A percentile compares a stretch with the other conserved stretches of the same genome.
Evolutionary conservation across 2,329 filamentous ascomycete genomes (phyloP).

Genomic region (Hypoxylon sp.): DNA sequence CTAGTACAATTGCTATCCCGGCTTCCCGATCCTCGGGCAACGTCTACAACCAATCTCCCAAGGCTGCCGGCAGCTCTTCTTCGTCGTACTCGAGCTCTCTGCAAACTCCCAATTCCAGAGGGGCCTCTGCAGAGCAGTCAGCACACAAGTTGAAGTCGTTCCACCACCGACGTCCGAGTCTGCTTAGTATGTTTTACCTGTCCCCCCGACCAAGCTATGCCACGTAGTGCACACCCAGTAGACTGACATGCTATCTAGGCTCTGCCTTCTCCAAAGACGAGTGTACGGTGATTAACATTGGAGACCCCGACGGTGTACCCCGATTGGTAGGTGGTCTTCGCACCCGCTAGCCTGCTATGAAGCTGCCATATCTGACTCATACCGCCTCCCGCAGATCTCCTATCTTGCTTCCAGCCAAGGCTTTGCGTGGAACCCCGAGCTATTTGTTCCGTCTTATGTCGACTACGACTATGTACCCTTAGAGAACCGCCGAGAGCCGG

Average conservation of each 20-base stretch:
- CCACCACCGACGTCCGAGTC: slow-evolving; percentile 66
- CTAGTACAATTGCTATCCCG: slow-evolving; percentile 72
- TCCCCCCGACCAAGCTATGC: not conserved
- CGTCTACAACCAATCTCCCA: slow-evolving; percentile 51
- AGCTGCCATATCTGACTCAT: slow-evolving; percentile 36
- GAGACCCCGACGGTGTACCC: slow-evolving; percentile 74
- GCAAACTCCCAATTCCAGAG: slow-evolving; percentile 53
- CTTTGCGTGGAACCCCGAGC: slow-evolving; percentile 86
- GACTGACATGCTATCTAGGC: slow-evolving; percentile 56
- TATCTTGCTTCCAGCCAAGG: slow-evolving; percentile 82
- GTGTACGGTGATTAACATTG: slow-evolving; percentile 82
- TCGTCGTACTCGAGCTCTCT: slow-evolving; percentile 66
- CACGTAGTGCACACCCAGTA: not conserved
- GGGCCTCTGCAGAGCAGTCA: slow-evolving; percentile 52
- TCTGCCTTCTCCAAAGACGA: slow-evolving; percentile 76
- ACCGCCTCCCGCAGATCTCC: slow-evolving; percentile 66
- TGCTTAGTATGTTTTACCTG: slow-evolving; percentile 60
- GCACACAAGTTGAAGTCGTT: slow-evolving; percentile 52
- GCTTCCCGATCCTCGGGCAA: slow-evolving; percentile 50
- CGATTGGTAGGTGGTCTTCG: slow-evolving; percentile 65
- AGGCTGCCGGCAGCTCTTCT: slow-evolving; percentile 59
- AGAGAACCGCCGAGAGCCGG: slow-evolving; percentile 77
- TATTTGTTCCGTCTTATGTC: slow-evolving; percentile 81
- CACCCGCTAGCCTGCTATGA: slow-evolving; percentile 5
- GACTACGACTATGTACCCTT: slow-evolving; percentile 78